Percentiles rank a stretch among this genome's conserved stretches.
Evolutionary conservation across 2,329 filamentous ascomycete genomes (phyloP).

Genomic region (Gnomoniopsis smithogilvyi): DNA sequence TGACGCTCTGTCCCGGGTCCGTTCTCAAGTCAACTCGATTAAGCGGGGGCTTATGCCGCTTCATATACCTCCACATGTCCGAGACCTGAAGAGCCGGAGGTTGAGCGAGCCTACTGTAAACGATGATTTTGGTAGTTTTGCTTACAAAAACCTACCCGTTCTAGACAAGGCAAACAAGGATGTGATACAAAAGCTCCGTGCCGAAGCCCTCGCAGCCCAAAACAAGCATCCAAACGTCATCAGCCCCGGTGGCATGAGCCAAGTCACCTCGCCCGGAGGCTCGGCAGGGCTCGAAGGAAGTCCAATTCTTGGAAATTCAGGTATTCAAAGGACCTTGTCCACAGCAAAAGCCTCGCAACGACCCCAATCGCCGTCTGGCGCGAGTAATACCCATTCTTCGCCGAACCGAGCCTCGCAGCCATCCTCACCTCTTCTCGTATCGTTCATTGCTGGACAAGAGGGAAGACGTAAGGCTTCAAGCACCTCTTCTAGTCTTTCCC

Average conservation of each 20-base stretch:
- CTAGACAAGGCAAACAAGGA: conserved; percentile 98
- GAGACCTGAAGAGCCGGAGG: conserved; percentile 81
- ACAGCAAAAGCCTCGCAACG: conserved; percentile 75
- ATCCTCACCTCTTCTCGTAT: conserved; percentile 90
- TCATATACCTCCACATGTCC: conserved; percentile 93
- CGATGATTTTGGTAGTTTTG: conserved; percentile 95
- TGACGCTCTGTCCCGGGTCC: conserved; percentile 86
- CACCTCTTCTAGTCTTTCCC: conserved; percentile 78
- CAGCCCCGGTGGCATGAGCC: conserved; percentile 41
- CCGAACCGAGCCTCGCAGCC: conserved; percentile 78
- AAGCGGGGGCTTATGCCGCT: conserved; percentile 93
- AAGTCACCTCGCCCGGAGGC: conserved; percentile 52
- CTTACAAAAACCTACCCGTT: conserved; percentile 95
- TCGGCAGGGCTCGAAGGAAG: conserved; percentile 74
- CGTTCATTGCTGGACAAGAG: conserved; percentile 87
- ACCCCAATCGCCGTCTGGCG: conserved; percentile 79
- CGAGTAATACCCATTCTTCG: conserved; percentile 79
- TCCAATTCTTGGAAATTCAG: conserved; percentile 72
- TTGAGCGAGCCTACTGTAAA: conserved; percentile 84
- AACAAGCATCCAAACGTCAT: conserved; percentile 45
- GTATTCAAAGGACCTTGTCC: conserved; percentile 75
- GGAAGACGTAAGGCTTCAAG: conserved; percentile 85
- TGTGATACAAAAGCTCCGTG: conserved; percentile 91
- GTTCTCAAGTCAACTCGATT: conserved; percentile 80
- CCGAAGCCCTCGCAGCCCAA: conserved; percentile 76